phyloP scores from a whole-genome alignment of 352 stramenopile genomes.

The Pythium oligandrum region DNA sequence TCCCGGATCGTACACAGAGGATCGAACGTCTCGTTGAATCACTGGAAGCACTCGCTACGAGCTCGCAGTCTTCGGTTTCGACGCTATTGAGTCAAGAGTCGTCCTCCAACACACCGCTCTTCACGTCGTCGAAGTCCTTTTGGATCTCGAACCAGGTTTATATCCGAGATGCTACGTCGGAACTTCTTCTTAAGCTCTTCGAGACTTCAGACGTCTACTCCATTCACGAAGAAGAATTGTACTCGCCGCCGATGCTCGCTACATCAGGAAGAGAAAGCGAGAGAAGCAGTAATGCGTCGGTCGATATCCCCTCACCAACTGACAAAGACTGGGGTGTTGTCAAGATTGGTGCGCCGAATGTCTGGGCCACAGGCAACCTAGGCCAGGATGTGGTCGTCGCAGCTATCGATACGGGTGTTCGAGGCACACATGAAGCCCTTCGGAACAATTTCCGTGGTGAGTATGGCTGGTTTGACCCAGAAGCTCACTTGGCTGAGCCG shows the following conservation, averaged over 20 bases:
- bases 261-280: too few relatives aligned
- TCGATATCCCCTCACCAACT: too few relatives aligned
- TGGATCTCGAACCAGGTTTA: slow-evolving; percentile 20
- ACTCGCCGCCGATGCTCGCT: background rate
- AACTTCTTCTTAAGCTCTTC: slow-evolving; percentile 10
- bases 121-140: slow-evolving; percentile 2
- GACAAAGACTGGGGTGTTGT: slow-evolving; percentile 6
- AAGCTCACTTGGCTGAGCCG: slow-evolving; percentile 7
- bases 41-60: background rate
- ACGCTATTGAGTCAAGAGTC: slow-evolving; percentile 6
- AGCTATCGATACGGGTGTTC: slow-evolving; percentile 17
- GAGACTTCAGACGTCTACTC: slow-evolving; percentile 2
- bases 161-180: slow-evolving; percentile 10
- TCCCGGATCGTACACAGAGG: slow-evolving; percentile 2
- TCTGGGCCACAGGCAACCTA: slow-evolving; percentile 12
- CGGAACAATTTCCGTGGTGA: slow-evolving; percentile 14
- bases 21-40: background rate
- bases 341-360: slow-evolving; percentile 7
- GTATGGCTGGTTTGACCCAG: slow-evolving; percentile 23
- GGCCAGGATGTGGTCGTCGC: slow-evolving; percentile 17
- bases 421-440: slow-evolving; percentile 8
- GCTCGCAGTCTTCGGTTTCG: background rate
- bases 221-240: background rate
- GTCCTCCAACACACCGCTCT: slow-evolving; percentile 4
- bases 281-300: background rate